Conservation (phyloP, 164 flowering plant species). For the Akebia trifoliata region DNA sequence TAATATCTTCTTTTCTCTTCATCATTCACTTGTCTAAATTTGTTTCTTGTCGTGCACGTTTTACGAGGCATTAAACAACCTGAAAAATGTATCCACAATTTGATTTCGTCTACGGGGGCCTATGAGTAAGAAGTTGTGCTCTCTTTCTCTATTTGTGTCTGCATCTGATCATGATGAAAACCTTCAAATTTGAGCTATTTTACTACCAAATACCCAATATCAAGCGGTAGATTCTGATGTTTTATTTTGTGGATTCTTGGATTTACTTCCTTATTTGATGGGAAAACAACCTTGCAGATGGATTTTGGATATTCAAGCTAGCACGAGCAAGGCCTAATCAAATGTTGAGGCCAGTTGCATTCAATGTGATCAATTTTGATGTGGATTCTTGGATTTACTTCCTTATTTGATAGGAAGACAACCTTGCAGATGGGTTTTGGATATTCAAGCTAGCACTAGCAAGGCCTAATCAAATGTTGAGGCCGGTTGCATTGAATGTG, state of each 20-base stretch:
- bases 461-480: conserved; percentile 39
- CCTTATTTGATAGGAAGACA: conserved; percentile 62
- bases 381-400: conserved; percentile 61
- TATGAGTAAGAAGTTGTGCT: too few species aligned
- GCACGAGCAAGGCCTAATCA: conserved; percentile 32
- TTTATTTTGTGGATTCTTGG: conserved; percentile 55
- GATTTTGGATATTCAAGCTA: conserved; percentile 33
- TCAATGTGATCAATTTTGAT: conserved; percentile 77
- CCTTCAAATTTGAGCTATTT: conserved; percentile 18
- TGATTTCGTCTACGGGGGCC: too few species aligned
- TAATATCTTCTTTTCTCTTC: too few species aligned
- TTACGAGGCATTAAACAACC: too few species aligned
- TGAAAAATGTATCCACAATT: too few species aligned
- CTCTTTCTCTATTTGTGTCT: too few species aligned
- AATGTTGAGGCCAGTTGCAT: conserved; percentile 51
- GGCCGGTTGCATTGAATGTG: conserved; percentile 62
- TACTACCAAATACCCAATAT: conserved; percentile 32
- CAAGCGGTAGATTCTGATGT: conserved; percentile 37
- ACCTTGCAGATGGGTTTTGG: conserved; percentile 28
- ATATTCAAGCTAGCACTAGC: conserved; percentile 26
- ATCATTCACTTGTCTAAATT: too few species aligned
- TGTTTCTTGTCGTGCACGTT: too few species aligned
- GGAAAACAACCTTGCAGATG: conserved; percentile 41
- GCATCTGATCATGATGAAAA: conserved; percentile 31
- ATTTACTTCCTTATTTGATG: conserved; percentile 51